Base-by-base conservation (phyloP, 495 filamentous ascomycete genomes). In the Xylaria sp. region DNA sequence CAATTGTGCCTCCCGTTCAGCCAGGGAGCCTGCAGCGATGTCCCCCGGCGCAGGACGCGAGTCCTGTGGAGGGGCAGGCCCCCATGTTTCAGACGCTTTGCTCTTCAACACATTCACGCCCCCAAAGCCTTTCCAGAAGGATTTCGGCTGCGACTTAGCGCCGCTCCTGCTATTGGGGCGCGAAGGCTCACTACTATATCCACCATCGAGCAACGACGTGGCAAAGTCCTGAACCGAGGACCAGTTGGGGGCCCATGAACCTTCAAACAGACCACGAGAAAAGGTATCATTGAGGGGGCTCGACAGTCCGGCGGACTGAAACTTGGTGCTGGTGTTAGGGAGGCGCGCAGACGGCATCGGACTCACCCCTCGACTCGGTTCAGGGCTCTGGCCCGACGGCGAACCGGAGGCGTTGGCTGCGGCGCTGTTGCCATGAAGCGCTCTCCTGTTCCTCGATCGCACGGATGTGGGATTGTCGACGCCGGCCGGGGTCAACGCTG, bases 1-100 rank as follows among this genome's bases (percentile, higher is more conserved):
- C 41, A 88, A 75, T 44, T 75, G 73, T 33, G 83, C 83, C 29
- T 87, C 85, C 69, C 86, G 80, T 71, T 84, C 73, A n/a, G 74
- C 83, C 62, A 78, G 76, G 66, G 83, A 85, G 41, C 86, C 87
- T 21, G 82, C 76, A 14, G 80, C 87, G 40, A 88, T 85, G 61
- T 82, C 81, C 43, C 80, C 75, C n/a, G 76, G 67, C 52, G 76
- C 72, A 61, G 83, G 82, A 50, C 79, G 77, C 63, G 75, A 55
- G 59, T 76, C 78, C 37, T 64, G 74, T 57, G 76, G 77, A 12
- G 83, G 82, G 21, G 77, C 77, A 12, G 83, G 83, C 1, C 83
- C 83, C 83, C 82, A 86, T 29, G 63, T 80, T 48, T 61, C 67
- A 46, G 73, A 58, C 15, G 73, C 63, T 53, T 73, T 74, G 11